Percentiles rank a stretch among this genome's conserved stretches.
Evolutionary conservation across 2,329 filamentous ascomycete genomes (phyloP).

Genomic region (Aspergillus carbonarius): DNA sequence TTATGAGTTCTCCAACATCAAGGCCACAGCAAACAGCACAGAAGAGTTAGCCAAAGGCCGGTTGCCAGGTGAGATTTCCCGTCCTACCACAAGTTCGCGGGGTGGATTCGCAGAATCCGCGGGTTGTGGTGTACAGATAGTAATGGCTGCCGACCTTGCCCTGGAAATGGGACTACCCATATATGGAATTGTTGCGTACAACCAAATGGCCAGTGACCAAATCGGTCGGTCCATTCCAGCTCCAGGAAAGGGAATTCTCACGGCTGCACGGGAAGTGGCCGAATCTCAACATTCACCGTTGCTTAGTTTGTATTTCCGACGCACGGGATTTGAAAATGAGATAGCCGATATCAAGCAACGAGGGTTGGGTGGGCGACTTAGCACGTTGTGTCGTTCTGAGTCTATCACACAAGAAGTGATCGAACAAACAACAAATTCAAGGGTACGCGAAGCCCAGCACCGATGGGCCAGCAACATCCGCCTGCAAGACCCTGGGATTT

Average conservation of each 20-base stretch:
- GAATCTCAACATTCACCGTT: slow-evolving; percentile 88
- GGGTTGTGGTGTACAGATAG: slow-evolving; percentile 91
- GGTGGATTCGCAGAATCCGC: slow-evolving; percentile 98
- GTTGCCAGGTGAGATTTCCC: slow-evolving; percentile 92
- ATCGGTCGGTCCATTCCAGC: slow-evolving; percentile 94
- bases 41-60: slow-evolving; percentile 91
- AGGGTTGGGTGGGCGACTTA: not conserved
- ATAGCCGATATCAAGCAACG: slow-evolving; percentile 74
- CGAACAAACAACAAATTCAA: slow-evolving; percentile 45
- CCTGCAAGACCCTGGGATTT: slow-evolving; percentile 86
- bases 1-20: slow-evolving; percentile 99
- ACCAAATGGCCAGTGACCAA: slow-evolving; percentile 94
- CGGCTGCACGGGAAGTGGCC: slow-evolving; percentile 80
- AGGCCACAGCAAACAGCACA: slow-evolving; percentile 92
- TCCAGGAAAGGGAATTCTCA: slow-evolving; percentile 79
- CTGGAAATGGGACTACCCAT: slow-evolving; percentile 49
- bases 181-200: slow-evolving; percentile 85
- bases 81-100: slow-evolving; percentile 88
- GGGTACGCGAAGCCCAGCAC: slow-evolving; percentile 78
- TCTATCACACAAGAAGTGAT: not conserved
- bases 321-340: slow-evolving; percentile 88
- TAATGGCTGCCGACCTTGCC: slow-evolving; percentile 10
- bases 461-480: slow-evolving; percentile 96
- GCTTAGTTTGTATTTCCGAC: slow-evolving; percentile 91
- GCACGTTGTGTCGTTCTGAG: not conserved